phyloP scores from a whole-genome alignment of 75 land plant genomes.

The Ceratopteris richardii region DNA sequence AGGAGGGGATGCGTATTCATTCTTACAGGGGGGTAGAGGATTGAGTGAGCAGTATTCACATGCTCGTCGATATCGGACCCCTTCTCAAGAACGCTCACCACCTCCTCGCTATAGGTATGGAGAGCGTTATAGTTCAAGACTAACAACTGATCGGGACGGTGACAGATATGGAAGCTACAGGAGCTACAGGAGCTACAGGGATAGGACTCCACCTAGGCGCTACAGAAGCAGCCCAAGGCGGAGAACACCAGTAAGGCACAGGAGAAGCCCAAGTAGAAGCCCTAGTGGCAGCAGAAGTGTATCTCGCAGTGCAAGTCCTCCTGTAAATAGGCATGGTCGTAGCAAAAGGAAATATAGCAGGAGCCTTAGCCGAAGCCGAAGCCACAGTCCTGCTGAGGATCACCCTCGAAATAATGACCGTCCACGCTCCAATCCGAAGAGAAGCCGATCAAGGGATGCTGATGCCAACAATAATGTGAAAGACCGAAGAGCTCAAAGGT shows the following conservation, averaged over 20 bases:
- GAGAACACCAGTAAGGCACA: slow-evolving; percentile 71
- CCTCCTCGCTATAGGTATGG: slow-evolving; percentile 35
- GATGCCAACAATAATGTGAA: slow-evolving; percentile 29
- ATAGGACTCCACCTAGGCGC: slow-evolving; percentile 66
- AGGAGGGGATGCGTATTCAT: too few species aligned
- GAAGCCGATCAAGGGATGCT: slow-evolving; percentile 27
- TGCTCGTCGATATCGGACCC: slow-evolving; percentile 86
- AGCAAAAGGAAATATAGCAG: slow-evolving; percentile 4
- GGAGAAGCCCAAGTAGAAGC: slow-evolving; percentile 63
- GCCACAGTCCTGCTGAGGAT: slow-evolving; percentile 10
- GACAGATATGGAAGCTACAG: slow-evolving; percentile 72
- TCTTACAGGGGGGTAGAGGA: slow-evolving; percentile 90
- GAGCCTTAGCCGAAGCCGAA: slow-evolving; percentile 10
- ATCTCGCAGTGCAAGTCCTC: slow-evolving; percentile 15
- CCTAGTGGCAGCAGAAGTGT: slow-evolving; percentile 34
- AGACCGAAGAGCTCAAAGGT: slow-evolving; percentile 25
- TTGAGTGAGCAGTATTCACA: slow-evolving; percentile 82
- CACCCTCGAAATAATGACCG: slow-evolving; percentile 15
- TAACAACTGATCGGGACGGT: slow-evolving; percentile 40
- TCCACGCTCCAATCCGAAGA: slow-evolving; percentile 29
- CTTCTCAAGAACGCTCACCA: slow-evolving; percentile 61
- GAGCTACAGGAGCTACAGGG: slow-evolving; percentile 57
- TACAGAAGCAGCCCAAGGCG: slow-evolving; percentile 77
- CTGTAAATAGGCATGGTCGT: slow-evolving; percentile 6
- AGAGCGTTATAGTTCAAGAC: slow-evolving; percentile 47